Conservation (phyloP, 495 filamentous ascomycete species). For the Penicillium diatomitis region DNA sequence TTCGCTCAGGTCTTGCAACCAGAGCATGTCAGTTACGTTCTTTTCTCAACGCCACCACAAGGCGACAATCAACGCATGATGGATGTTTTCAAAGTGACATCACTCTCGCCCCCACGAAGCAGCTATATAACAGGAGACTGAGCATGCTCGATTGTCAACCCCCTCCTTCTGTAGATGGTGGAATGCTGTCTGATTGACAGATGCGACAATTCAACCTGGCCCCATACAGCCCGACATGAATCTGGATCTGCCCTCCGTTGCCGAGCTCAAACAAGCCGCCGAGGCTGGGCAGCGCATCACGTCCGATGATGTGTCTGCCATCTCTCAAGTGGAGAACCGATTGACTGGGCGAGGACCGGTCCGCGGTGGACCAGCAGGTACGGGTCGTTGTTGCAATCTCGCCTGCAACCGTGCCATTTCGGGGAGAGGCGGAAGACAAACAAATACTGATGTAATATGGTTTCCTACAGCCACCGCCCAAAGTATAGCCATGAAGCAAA, state of each 20-base stretch:
- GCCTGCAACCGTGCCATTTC: too few species aligned
- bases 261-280: constrained; percentile 27
- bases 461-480: constrained; percentile 25
- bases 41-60: constrained; percentile 7
- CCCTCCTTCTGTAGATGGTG: neutral
- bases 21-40: too few species aligned
- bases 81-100: constrained; percentile 25
- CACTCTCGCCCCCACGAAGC: constrained; percentile 5
- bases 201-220: neutral
- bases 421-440: neutral
- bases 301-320: constrained; percentile 22
- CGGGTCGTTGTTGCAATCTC: constrained; percentile 7
- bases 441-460: neutral
- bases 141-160: neutral
- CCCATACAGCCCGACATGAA: constrained; percentile 5
- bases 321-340: constrained; percentile 28
- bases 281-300: constrained; percentile 28
- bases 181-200: neutral
- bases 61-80: neutral
- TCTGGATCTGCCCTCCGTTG: constrained; percentile 18
- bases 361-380: constrained; percentile 46
- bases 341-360: constrained; percentile 39
- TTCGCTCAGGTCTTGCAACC: too few species aligned
- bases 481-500: constrained; percentile 27
- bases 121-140: constrained; percentile 6